phyloP scores from a whole-genome alignment of 2,329 filamentous ascomycete species.

The Chaetomium strumarium region DNA sequence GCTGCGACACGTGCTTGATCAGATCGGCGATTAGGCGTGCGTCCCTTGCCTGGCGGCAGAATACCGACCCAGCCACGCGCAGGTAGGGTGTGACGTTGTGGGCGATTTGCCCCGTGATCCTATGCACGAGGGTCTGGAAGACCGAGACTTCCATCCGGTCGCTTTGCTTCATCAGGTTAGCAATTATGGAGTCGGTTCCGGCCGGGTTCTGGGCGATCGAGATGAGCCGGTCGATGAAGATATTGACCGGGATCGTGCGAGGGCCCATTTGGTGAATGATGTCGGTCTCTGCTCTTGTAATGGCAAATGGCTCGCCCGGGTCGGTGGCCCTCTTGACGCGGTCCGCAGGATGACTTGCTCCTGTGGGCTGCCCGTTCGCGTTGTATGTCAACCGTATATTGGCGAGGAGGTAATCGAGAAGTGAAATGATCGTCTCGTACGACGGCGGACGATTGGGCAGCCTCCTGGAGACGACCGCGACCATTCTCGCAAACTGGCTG shows the following conservation, averaged over 20 bases:
- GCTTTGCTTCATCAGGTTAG: conserved; percentile 49
- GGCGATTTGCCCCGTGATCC: conserved; percentile 47
- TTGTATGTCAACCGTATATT: conserved; percentile 29
- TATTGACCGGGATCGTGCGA: conserved; percentile 34
- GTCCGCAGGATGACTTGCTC: conserved; percentile 35
- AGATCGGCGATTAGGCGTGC: conserved; percentile 34
- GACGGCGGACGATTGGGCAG: conserved; percentile 45
- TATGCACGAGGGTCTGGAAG: conserved; percentile 46
- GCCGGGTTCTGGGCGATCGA: conserved; percentile 51
- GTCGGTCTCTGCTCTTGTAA: conserved; percentile 42
- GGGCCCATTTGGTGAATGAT: conserved; percentile 41
- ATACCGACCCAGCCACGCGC: conserved; percentile 45
- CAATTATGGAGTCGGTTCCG: conserved; percentile 51
- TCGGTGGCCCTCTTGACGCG: conserved; percentile 34
- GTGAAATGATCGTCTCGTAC: conserved; percentile 47
- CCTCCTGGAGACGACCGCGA: conserved; percentile 46
- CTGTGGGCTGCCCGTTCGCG: conserved; percentile 28
- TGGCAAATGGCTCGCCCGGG: conserved; percentile 34
- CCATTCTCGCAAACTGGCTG: conserved; percentile 50
- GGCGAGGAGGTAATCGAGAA: conserved; percentile 42
- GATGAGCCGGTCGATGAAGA: conserved; percentile 63
- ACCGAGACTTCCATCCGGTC: conserved; percentile 47
- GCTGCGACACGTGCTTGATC: conserved; percentile 38
- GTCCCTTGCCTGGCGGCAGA: conserved; percentile 41
- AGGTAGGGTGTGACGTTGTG: conserved; percentile 50